Conservation (phyloP, 2,329 filamentous ascomycete species). For the Madurella mycetomatis region DNA sequence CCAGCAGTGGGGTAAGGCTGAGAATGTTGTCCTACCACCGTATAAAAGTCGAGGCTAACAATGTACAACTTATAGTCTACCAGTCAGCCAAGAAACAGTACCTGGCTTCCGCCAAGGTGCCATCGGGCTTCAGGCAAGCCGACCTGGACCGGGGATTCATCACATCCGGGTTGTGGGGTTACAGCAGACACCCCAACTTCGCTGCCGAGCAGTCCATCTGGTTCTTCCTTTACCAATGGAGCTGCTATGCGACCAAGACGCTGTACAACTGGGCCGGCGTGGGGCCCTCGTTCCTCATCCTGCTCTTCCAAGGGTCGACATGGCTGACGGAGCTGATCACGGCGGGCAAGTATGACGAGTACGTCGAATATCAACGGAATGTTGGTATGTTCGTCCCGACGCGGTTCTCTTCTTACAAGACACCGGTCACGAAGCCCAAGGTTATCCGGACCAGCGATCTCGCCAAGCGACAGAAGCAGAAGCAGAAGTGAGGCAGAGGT, state of each 20-base stretch:
- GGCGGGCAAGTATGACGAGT: constrained; percentile 80
- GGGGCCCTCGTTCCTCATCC: constrained; percentile 65
- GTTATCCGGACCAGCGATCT: constrained; percentile 49
- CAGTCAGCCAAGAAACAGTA: constrained; percentile 78
- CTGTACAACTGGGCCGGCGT: constrained; percentile 74
- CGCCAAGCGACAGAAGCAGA: constrained; percentile 37
- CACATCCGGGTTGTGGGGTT: constrained; percentile 78
- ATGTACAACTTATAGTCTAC: constrained; percentile 49
- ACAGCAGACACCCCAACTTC: constrained; percentile 92
- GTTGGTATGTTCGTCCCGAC: constrained; percentile 81
- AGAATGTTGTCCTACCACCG: not conserved
- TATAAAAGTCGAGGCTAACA: constrained; percentile 11
- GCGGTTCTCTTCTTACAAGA: constrained; percentile 40
- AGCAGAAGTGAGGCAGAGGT: constrained; percentile 19
- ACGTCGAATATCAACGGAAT: constrained; percentile 73
- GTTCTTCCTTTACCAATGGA: constrained; percentile 85
- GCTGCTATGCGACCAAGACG: constrained; percentile 65
- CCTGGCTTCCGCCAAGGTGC: constrained; percentile 65
- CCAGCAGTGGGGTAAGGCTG: constrained; percentile 74
- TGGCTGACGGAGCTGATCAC: constrained; percentile 82
- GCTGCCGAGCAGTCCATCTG: constrained; percentile 87
- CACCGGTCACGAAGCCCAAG: constrained; percentile 38
- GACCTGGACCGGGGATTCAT: constrained; percentile 90
- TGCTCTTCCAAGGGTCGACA: constrained; percentile 86
- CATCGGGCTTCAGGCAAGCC: constrained; percentile 58